Evolutionary conservation across 176 grass and related monocot genomes (phyloP).

Genomic region (Aegilops longissima): DNA sequence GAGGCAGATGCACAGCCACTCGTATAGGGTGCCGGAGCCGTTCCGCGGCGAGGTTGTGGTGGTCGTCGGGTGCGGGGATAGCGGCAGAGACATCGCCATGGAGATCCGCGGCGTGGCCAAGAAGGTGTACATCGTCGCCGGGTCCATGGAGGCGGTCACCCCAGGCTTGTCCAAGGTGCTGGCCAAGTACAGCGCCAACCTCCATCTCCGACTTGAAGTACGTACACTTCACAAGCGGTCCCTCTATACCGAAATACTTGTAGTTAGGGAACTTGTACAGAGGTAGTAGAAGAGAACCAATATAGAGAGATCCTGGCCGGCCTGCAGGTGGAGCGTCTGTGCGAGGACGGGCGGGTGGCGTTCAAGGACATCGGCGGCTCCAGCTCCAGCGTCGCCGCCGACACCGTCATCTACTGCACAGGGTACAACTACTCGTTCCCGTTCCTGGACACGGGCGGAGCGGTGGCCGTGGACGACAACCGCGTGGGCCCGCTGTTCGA

Average conservation of each 20-base stretch:
- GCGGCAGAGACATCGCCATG: conserved; percentile 43
- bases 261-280: no score
- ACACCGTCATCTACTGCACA: conserved; percentile 25
- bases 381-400: conserved; percentile 17
- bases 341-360: no score
- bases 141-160: neutral
- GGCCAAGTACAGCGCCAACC: conserved; percentile 6
- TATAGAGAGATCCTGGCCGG: no score
- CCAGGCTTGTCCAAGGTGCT: neutral
- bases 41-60: conserved; percentile 34
- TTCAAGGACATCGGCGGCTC: no score
- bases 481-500: conserved; percentile 1
- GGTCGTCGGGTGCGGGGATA: conserved; percentile 21
- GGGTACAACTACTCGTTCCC: conserved; percentile 27
- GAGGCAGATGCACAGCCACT: conserved; percentile 46
- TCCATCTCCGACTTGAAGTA: neutral
- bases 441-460: neutral
- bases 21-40: conserved; percentile 35
- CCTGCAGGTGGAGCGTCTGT: no score
- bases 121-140: conserved; percentile 27
- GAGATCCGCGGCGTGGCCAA: conserved; percentile 22
- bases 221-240: no score
- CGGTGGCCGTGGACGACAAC: conserved; percentile 37
- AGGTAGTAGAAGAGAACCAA: no score
- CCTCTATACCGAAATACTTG: no score